These are phyloP conservation scores for Cordyceps cateniannulata DNA, from an alignment of 2,329 filamentous ascomycete genomes.

Conservation along the genomic window DNA sequence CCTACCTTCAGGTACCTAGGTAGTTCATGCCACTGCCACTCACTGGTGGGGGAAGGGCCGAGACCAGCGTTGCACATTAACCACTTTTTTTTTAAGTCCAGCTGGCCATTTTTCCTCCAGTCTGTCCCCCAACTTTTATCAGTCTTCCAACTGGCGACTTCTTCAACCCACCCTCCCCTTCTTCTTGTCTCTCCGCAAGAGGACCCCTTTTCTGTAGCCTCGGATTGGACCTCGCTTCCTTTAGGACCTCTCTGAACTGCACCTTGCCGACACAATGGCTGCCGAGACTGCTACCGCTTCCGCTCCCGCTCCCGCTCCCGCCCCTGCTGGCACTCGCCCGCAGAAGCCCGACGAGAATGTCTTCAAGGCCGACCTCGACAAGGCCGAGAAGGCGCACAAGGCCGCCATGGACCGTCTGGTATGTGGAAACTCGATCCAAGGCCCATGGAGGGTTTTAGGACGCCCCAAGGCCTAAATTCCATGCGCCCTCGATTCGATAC, in stretches of 20 bases:
- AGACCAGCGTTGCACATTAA: conserved; percentile 12
- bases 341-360: conserved; percentile 80
- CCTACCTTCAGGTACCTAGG: no score
- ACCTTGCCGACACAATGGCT: conserved; percentile 36
- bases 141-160: conserved; percentile 1
- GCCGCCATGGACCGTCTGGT: conserved; percentile 59
- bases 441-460: neutral
- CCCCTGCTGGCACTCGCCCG: conserved; percentile 51
- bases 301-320: conserved; percentile 39
- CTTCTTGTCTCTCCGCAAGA: conserved; percentile 1
- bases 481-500: neutral
- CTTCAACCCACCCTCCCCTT: conserved; percentile 1
- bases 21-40: neutral
- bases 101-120: conserved; percentile 1
- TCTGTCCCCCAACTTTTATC: conserved; percentile 9
- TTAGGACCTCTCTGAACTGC: conserved; percentile 10
- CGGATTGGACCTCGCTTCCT: conserved; percentile 7
- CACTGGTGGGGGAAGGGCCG: conserved; percentile 8
- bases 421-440: conserved; percentile 16
- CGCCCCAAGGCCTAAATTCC: neutral
- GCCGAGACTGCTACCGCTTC: conserved; percentile 37
- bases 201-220: neutral
- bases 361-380: conserved; percentile 72
- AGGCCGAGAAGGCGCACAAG: conserved; percentile 82
- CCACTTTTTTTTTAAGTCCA: conserved; percentile 12